Base-by-base conservation (phyloP, 805 yeast genomes). In the Saccharomyces paradoxus region DNA sequence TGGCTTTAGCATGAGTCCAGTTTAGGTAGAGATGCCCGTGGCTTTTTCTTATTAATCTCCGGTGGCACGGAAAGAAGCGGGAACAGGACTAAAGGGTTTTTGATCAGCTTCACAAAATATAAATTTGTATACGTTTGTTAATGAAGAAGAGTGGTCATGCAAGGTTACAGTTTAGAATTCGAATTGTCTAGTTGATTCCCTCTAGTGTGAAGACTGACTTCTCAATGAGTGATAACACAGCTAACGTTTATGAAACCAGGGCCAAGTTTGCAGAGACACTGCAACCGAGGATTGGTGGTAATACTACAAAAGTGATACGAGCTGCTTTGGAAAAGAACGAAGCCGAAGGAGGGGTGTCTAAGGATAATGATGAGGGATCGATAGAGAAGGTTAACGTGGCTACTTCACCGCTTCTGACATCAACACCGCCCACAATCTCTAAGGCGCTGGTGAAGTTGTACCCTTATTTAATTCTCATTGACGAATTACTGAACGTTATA, bases 381-480 rank as follows among this genome's bases (percentile, higher is more conserved):
- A 41, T 46, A 17, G 53, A 50, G 6, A 48, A 55, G 41, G 54
- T 50, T 27, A 50, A 31, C 30, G 58, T 57, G 7, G 56, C 54
- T 58, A 76, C 90, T 3, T 87, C 96, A 4, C 96, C 97, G 1
- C 77, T 94, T 59, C 77, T 89, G 41, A 82, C 89, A 1, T 82
- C 89, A 1, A 94, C 99, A 0, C 98, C 98, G 2, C 94, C 97
- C 2, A 81, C 90, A 0, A 89, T 92, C 13, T 84, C 96, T 30
- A 87, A 88, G 62, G 88, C 94, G 2, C 76, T 92, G 51, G 81
- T 90, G 44, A 78, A 82, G 56, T 82, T 96, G 9, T 91, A 92
- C 67, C 98, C 98, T 1, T 89, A 89, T 66, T 74, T 92, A 49
- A 77, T 84, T 48, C 79, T 83, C 2, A 81, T 83, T 10, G 88